Evolutionary conservation across 2,329 filamentous ascomycete genomes (phyloP).

Genomic region (Talaromyces sp.): DNA sequence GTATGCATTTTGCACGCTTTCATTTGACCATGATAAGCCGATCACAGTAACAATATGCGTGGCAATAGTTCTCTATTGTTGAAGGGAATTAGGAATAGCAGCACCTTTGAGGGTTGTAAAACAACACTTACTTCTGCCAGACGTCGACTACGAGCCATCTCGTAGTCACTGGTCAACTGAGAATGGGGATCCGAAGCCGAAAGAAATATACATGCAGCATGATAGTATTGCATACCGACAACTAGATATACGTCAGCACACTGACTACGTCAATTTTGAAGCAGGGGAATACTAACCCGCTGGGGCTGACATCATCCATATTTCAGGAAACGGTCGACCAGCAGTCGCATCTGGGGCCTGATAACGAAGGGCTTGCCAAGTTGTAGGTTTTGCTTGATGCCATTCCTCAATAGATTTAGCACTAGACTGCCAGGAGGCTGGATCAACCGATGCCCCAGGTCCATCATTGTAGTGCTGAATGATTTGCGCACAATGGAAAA

Average conservation of each 20-base stretch:
- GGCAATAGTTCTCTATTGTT: constrained; percentile 35
- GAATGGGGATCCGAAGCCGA: constrained; percentile 30
- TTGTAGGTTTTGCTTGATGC: constrained; percentile 32
- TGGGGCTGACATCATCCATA: constrained; percentile 41
- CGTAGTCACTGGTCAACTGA: constrained; percentile 28
- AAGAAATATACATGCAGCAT: constrained; percentile 36
- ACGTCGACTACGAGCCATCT: constrained; percentile 28
- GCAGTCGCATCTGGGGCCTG: constrained; percentile 25
- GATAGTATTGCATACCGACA: constrained; percentile 44
- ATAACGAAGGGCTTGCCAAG: constrained; percentile 39
- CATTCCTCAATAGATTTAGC: constrained; percentile 33
- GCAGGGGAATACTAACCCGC: constrained; percentile 28
- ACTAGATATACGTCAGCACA: constrained; percentile 20
- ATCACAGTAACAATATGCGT: constrained; percentile 33
- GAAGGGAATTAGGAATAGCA: too few species aligned
- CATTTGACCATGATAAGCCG: constrained; percentile 37
- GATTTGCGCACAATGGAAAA: constrained; percentile 45
- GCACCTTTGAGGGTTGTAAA: too few species aligned
- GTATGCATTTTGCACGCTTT: constrained; percentile 37
- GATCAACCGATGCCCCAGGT: constrained; percentile 23
- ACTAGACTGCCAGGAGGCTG: constrained; percentile 27
- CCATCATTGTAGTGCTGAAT: constrained; percentile 33
- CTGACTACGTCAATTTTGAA: background rate
- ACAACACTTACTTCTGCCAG: constrained; percentile 29
- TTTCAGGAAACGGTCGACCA: constrained; percentile 35